Evolutionary conservation across 345 rosid genomes (phyloP), one percentile per base, ranked within the genome.

Genomic region (Geranium brycei): DNA sequence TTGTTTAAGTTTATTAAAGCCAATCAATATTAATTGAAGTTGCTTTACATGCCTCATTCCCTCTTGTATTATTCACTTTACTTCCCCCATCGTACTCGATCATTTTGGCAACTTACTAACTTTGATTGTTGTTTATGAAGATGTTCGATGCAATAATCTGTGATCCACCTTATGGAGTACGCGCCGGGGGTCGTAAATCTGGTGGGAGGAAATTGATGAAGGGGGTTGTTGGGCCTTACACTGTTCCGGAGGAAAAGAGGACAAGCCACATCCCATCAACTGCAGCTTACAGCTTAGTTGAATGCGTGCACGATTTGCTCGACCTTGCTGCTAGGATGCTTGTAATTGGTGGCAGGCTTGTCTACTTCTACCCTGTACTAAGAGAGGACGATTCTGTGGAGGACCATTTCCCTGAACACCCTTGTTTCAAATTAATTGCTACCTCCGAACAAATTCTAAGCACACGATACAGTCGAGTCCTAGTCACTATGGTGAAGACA

Each of bases 161-260:
- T 32, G 99, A 90, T 68, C 99, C 97, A 47, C 97, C 96, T 35
- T 93, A 88, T 35, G 99, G 99, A 8, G 97, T 93, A 70, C 85
- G 97, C 17, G 99, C 99, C 64, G 92, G 99, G 58, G 99, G 96
- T 17, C 89, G 92, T 31, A 93, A 93, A 70, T 90, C 99, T 0
- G 97, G 99, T 63, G 99, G 97, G 17, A 72, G 99, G 31, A 93
- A 93, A 78, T 77, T 93, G 68, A 81, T 90, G 1, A 86, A 89
- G 73, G 99, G 99, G 53, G 80, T 67, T 16, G 80, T 85, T 58
- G 88, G 79, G 11, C 96, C 99, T 35, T 93, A 93, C 80, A 84
- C 84, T 1, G 91, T 93, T 60, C 95, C 97, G 3, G 96, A 93
- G n/a, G 95, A 90, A 64, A 88, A 90, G 72, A 87, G 96, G 73